Percentiles rank a stretch among this genome's conserved stretches.
Evolutionary conservation across 2,329 filamentous ascomycete genomes (phyloP).

Genomic region (Penicillium hesseltinei): DNA sequence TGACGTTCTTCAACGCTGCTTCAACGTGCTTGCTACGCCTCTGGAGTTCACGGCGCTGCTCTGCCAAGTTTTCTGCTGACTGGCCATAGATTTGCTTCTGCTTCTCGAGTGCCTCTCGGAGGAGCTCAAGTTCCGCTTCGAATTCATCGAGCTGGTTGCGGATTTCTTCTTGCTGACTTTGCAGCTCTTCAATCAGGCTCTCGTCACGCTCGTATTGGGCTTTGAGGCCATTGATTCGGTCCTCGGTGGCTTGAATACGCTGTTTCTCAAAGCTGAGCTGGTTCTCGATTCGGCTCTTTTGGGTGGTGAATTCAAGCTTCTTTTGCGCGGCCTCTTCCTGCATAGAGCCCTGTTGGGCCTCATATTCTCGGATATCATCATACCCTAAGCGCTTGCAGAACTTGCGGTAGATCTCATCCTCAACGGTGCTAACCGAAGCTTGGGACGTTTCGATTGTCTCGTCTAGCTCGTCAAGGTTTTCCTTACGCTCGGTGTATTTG

Average conservation of each 20-base stretch:
- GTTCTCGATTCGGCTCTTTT: constrained; percentile 63
- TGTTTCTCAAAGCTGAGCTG: constrained; percentile 66
- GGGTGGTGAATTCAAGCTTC: constrained; percentile 80
- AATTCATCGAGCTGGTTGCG: constrained; percentile 70
- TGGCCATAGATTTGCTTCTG: constrained; percentile 66
- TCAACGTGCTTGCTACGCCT: constrained; percentile 85
- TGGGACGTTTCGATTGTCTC: constrained; percentile 56
- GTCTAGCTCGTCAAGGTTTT: constrained; percentile 64
- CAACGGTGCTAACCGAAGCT: constrained; percentile 71
- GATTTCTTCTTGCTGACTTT: constrained; percentile 70
- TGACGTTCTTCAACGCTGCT: constrained; percentile 68
- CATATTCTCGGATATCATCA: constrained; percentile 84
- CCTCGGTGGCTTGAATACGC: constrained; percentile 66
- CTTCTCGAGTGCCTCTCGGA: constrained; percentile 69
- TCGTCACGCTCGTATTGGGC: constrained; percentile 65
- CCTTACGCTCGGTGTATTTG: constrained; percentile 71
- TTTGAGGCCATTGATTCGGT: constrained; percentile 68
- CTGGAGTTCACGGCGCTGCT: constrained; percentile 75
- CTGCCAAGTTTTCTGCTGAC: constrained; percentile 72
- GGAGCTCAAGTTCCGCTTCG: constrained; percentile 71
- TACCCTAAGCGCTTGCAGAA: constrained; percentile 90
- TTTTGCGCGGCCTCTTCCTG: constrained; percentile 88
- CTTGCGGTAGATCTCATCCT: constrained; percentile 79
- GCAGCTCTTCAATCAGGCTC: constrained; percentile 66
- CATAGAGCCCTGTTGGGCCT: constrained; percentile 85